Base-by-base conservation (phyloP, 2,329 filamentous ascomycete species). In the Arthroderma sp. region DNA sequence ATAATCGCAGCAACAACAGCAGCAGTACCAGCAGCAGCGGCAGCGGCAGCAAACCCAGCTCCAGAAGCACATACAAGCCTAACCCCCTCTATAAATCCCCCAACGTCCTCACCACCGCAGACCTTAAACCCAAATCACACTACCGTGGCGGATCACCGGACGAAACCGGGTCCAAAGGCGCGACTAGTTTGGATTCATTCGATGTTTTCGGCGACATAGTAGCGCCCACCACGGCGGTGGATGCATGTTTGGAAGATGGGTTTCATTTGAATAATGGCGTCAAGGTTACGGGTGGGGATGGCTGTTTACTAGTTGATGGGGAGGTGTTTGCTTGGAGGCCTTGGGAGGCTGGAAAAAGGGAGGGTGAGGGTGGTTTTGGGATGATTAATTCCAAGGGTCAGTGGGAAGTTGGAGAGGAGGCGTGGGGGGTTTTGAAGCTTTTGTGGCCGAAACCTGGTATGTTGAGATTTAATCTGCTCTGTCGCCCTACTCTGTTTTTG, bases 261-360 rank as follows among this genome's bases (percentile, higher is more conserved):
- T 98, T 98, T 62, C 78, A 83, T 51, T 71, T 98, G 38, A 83
- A 91, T 64, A 93, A 80, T 55, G 87, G 88, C 7, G 68, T 83
- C 32, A 79, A 76, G 43, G 77, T 94, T 29, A 66, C 69, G 1
- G 77, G 77, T 38, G 81, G 81, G 0, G 73, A 77, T 42, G 89
- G 86, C 0, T 75, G 87, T 28, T 60, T 98, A 49, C 72, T 98
- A 4, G 74, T 95, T 1, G 81, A 79, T 36, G 89, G 89, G 4
- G 87, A 96, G 63, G 87, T 82, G 1, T 96, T 95, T 61, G 67
- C 72, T 42, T 98, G 91, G 91, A 70, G 76, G 58, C 91, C 91
- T 4, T 95, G 89, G 86, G 64, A 75, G 48, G 63, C 61, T 51
- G 49, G 32, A 48, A 42, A 59, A 57, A 65, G 57, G 54, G 49